Conservation (phyloP, 345 rosid species). For the Gossypium raimondii region DNA sequence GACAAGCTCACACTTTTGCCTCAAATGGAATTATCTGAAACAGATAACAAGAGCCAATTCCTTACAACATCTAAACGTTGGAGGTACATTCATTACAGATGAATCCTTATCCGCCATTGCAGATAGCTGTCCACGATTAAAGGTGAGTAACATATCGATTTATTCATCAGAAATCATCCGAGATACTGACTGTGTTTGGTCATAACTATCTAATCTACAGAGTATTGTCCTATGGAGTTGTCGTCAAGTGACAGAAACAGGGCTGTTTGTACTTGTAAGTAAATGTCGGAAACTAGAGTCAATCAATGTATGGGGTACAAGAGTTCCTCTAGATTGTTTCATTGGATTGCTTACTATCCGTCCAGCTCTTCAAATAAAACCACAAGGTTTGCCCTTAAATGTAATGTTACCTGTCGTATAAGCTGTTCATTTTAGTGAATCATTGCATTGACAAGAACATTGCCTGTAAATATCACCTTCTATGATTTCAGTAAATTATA, state of each 20-base stretch:
- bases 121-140: constrained; percentile 63
- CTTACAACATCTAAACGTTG: constrained; percentile 71
- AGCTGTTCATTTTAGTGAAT: neutral
- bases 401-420: constrained; percentile 45
- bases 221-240: constrained; percentile 81
- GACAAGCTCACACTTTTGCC: too few relatives aligned
- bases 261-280: constrained; percentile 56
- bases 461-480: neutral
- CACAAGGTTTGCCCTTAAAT: constrained; percentile 33
- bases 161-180: neutral
- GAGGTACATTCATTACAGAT: constrained; percentile 89
- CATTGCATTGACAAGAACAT: neutral
- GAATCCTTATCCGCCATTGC: constrained; percentile 74
- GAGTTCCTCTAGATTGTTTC: constrained; percentile 66
- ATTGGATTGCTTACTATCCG: constrained; percentile 51
- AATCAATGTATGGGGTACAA: constrained; percentile 79
- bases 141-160: constrained; percentile 33
- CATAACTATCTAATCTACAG: constrained; percentile 27
- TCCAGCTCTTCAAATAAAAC: constrained; percentile 73
- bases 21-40: neutral
- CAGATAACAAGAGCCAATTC: constrained; percentile 72
- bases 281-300: constrained; percentile 72
- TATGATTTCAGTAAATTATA: neutral
- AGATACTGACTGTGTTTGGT: neutral
- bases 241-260: constrained; percentile 77